Evolutionary conservation across 768 basidiomycete species (phyloP), one percentile per base, ranked within the genome.

Genomic region (Filobasidium wieringae): DNA sequence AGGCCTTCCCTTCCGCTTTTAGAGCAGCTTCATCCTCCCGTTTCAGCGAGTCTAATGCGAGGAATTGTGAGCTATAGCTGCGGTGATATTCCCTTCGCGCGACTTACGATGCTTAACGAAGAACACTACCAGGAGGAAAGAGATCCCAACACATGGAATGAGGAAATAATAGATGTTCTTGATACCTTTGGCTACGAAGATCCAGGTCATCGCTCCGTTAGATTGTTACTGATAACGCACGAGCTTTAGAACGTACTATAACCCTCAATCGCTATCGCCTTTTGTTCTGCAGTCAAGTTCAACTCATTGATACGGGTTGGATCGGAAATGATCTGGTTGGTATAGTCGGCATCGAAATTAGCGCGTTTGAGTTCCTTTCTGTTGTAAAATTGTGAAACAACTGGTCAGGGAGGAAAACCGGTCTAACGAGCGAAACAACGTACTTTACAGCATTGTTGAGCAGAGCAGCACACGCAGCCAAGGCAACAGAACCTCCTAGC

Each of bases 401-500:
- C n/a, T n/a, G n/a, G n/a, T n/a, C n/a, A n/a, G n/a, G n/a, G n/a
- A n/a, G n/a, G n/a, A n/a, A n/a, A n/a, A n/a, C n/a, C n/a, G n/a
- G n/a, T n/a, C n/a, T n/a, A n/a, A n/a, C n/a, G n/a, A n/a, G n/a
- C n/a, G n/a, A 37, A 32, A 19, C 31, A 1, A 34, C 57, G 58
- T 19, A 61, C 57, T 43, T 54, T 1, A 60, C 36, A 64, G 74
- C 51, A 61, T 66, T 66, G 37, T 64, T 80, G 77, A 85, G 78
- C 43, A 85, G 74, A 1, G 83, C 80, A 0, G 80, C 78, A 4
- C 79, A 81, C 27, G 84, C 75, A 0, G 85, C 82, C 1, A 87
- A 77, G 4, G 81, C 77, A 2, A 88, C 66, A 0, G 85, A 83
- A 17, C 85, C 85, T 19, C 86, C 86, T 2, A 87, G 74, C 55